Evolutionary conservation across 345 rosid species (phyloP).

Genomic region (Hibiscus syriacus): DNA sequence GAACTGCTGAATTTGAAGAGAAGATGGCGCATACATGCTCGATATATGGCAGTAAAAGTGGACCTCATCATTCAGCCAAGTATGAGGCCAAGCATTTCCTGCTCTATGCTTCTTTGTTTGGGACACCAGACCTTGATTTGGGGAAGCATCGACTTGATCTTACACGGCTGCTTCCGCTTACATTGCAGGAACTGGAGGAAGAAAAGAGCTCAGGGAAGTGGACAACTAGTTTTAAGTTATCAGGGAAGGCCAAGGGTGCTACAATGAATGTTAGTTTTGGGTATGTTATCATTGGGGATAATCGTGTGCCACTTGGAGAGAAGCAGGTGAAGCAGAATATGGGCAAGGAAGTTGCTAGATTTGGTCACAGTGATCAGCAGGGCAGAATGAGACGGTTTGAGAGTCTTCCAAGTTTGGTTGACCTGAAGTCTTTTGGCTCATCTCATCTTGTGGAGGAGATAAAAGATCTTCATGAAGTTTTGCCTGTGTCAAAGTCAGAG

Average conservation of each 20-base stretch:
- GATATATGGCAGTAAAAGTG: conserved; percentile 77
- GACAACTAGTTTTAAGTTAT: conserved; percentile 83
- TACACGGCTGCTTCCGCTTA: conserved; percentile 80
- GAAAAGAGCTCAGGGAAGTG: conserved; percentile 88
- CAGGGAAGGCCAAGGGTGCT: conserved; percentile 76
- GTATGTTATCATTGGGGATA: conserved; percentile 58
- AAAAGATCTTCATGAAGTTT: conserved; percentile 76
- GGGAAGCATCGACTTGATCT: conserved; percentile 97
- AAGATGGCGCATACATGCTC: conserved; percentile 60
- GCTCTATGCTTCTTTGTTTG: conserved; percentile 54
- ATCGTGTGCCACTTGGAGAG: conserved; percentile 27
- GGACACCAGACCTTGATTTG: conserved; percentile 66
- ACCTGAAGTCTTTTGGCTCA: conserved; percentile 20
- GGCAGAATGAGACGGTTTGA: conserved; percentile 28
- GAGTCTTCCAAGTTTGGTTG: conserved; percentile 38
- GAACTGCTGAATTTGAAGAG: conserved; percentile 67
- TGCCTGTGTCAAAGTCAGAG: conserved; percentile 46
- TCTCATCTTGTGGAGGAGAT: conserved; percentile 41
- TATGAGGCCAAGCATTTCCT: conserved; percentile 93
- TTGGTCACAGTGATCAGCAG: conserved; percentile 34
- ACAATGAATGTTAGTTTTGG: conserved; percentile 75
- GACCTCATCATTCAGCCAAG: conserved; percentile 83
- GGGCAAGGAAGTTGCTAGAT: conserved; percentile 26
- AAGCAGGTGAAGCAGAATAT: conserved; percentile 32
- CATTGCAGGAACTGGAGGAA: conserved; percentile 85